phyloP scores from a whole-genome alignment of 2,329 filamentous ascomycete species.

The Diaporthe ampelina region DNA sequence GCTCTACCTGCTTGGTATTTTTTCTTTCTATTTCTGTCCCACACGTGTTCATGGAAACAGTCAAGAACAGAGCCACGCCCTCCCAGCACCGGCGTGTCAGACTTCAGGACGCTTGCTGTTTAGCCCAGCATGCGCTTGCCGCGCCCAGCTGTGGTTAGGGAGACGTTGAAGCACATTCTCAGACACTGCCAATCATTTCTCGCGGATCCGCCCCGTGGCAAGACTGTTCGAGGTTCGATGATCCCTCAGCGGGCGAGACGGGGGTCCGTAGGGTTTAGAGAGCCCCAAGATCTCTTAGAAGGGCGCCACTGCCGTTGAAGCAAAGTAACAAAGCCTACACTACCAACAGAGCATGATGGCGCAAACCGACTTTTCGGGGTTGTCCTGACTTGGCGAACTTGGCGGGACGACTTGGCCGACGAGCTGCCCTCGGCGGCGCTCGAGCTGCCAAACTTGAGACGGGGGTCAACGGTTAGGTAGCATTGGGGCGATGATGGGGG shows the following conservation, averaged over 20 bases:
- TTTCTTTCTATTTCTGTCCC: conserved; percentile 4
- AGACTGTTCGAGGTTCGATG: not conserved
- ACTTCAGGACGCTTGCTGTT: not conserved
- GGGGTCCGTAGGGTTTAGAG: too few species aligned
- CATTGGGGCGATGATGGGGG: not conserved
- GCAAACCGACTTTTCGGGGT: conserved; percentile 2
- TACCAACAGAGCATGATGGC: not conserved
- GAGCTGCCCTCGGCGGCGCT: not conserved
- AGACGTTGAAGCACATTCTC: conserved; percentile 9
- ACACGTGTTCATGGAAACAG: not conserved
- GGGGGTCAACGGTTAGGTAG: not conserved
- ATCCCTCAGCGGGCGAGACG: not conserved
- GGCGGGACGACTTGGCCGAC: conserved; percentile 26
- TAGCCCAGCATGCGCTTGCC: not conserved
- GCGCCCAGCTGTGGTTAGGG: conserved; percentile 7
- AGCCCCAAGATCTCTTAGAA: not conserved
- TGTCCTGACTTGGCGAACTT: conserved; percentile 27
- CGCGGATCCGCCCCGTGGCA: conserved; percentile 14
- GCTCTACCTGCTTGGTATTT: not conserved
- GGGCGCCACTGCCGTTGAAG: not conserved
- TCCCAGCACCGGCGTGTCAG: not conserved
- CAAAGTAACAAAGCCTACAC: not conserved
- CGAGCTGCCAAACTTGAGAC: conserved; percentile 23
- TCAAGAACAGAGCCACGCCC: conserved; percentile 1
- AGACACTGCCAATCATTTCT: conserved; percentile 23